Percentiles rank a stretch among this genome's conserved stretches.
Evolutionary conservation across 2,329 filamentous ascomycete species (phyloP).

Genomic region (Passalora sequoiae): DNA sequence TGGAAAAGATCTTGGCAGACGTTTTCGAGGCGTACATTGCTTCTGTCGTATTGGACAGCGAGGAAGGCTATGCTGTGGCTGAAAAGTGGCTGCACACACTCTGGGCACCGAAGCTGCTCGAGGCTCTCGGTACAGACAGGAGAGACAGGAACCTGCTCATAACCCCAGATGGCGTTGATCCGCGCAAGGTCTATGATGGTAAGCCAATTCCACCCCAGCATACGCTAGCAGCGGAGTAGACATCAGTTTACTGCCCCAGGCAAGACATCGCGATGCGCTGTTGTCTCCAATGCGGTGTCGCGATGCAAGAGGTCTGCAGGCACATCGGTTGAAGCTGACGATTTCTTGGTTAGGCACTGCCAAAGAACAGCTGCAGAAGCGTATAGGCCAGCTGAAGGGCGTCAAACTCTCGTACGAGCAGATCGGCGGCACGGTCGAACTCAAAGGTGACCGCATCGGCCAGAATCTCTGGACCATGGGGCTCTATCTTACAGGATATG

Average conservation of each 20-base stretch:
- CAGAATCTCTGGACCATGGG: slow-evolving; percentile 53
- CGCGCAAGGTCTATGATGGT: slow-evolving; percentile 31
- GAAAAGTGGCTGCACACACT: slow-evolving; percentile 68
- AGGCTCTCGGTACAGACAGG: slow-evolving; percentile 8
- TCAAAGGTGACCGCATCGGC: slow-evolving; percentile 51
- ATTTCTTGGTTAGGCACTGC: no score
- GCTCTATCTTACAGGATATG: slow-evolving; percentile 63
- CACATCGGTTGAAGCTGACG: no score
- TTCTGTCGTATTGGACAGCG: slow-evolving; percentile 63
- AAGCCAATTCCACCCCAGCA: no score
- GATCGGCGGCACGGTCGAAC: slow-evolving; percentile 49
- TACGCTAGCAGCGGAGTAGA: no score
- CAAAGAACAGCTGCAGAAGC: slow-evolving; percentile 37
- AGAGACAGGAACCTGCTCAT: background rate
- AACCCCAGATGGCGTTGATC: slow-evolving; percentile 13
- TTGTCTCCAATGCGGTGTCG: no score
- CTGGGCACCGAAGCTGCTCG: slow-evolving; percentile 61
- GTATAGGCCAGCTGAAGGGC: slow-evolving; percentile 24
- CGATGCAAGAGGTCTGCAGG: no score
- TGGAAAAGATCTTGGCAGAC: slow-evolving; percentile 73
- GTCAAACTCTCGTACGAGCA: slow-evolving; percentile 45
- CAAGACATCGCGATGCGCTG: no score
- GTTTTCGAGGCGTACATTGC: slow-evolving; percentile 89
- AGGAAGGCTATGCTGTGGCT: slow-evolving; percentile 56
- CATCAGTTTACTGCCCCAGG: no score